phyloP scores from a whole-genome alignment of 1,284 basidiomycete genomes.

The Ceratobasidium sp. region DNA sequence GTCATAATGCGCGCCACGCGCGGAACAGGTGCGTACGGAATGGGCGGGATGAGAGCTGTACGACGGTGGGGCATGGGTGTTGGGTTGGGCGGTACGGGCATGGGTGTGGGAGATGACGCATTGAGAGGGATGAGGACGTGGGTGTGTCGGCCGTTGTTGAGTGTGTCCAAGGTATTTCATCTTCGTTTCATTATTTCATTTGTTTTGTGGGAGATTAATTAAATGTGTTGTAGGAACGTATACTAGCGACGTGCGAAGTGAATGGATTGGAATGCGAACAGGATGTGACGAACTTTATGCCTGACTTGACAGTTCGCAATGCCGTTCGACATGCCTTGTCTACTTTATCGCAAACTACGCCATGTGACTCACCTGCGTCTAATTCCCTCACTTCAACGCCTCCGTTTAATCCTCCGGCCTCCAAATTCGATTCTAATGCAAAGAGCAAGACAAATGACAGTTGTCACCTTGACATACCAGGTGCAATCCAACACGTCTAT shows the following conservation, averaged over 20 bases:
- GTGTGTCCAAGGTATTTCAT: slow-evolving; percentile 71
- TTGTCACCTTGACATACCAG: neutral
- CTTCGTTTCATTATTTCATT: neutral
- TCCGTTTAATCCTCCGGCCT: too few relatives aligned
- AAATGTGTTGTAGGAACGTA: slow-evolving; percentile 67
- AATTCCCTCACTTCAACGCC: too few relatives aligned
- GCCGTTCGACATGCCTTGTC: slow-evolving; percentile 67
- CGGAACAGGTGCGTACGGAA: slow-evolving; percentile 53
- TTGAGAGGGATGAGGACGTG: slow-evolving; percentile 72
- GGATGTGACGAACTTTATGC: slow-evolving; percentile 80
- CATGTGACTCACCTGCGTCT: neutral
- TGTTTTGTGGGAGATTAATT: neutral
- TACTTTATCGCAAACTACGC: neutral
- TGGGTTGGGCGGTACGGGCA: too few relatives aligned
- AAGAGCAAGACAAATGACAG: too few relatives aligned
- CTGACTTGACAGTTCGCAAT: slow-evolving; percentile 76
- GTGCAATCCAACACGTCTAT: slow-evolving; percentile 10
- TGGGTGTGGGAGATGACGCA: slow-evolving; percentile 51
- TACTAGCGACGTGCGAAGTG: slow-evolving; percentile 78
- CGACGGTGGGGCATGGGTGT: slow-evolving; percentile 84
- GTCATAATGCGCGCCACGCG: slow-evolving; percentile 74
- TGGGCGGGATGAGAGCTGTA: slow-evolving; percentile 71
- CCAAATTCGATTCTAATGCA: too few relatives aligned
- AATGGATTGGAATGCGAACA: slow-evolving; percentile 70
- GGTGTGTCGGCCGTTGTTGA: slow-evolving; percentile 76